Base-by-base conservation (phyloP, 2,329 filamentous ascomycete genomes). In the Aphanocladium album region DNA sequence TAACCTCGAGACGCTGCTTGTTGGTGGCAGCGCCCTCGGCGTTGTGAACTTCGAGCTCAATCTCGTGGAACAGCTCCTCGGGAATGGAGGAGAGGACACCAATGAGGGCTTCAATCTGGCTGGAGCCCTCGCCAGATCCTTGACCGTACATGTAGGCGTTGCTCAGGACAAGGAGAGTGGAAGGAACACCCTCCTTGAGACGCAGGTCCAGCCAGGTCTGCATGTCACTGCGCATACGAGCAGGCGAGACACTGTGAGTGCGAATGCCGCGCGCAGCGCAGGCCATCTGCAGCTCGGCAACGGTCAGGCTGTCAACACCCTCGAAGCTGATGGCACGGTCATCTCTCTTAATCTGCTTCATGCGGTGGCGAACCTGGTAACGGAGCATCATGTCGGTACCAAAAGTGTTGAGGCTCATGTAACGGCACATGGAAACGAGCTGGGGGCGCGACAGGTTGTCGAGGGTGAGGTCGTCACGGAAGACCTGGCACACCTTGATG, bases 311-410 rank as follows among this genome's bases (percentile, higher is more conserved):
- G 63, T 96, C 92, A 33, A 99, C 89, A 37, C 95, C 93, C 76
- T 99, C 95, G 71, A 89, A 96, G 73, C 87, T 89, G 72, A 99
- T 99, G 64, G 93, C 92, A 66, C 88, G 88, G 77, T 99, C 95
- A 71, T 99, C 95, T 64, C 93, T 89, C 86, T 99, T 99, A 82
- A 98, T 98, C 77, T 99, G 95, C 69, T 93, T 87, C 95, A 99
- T 99, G 64, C 93, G 90, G 77, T 98, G 93, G 62, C 95, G 91
- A 69, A 99, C 87, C 73, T 96, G 92, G 78, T 99, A 99, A 60
- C 95, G 90, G 56, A 99, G 87, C 89, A 99, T 96, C 75, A 92
- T 91, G 76, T 99, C 95, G 23, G 95, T 98, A 66, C 95, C 95
- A 69, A 98, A 97, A 0, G 92, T 93, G 79, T 93, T 95, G 60